Base-by-base conservation (phyloP, 495 filamentous ascomycete species). In the Diplogelasinospora grovesii region DNA sequence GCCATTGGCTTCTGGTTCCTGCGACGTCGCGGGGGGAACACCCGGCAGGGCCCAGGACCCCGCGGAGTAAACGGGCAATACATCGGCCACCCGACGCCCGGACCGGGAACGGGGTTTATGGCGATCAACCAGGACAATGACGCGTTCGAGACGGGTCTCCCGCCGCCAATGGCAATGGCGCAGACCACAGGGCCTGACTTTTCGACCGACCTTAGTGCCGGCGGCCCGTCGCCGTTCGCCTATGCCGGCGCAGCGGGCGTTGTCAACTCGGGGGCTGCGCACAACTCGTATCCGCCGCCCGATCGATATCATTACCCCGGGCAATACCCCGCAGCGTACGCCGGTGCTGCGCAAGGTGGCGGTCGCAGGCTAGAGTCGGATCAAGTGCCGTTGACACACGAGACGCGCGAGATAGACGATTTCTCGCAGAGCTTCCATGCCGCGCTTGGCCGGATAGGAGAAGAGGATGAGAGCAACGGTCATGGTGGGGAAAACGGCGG, bases 391-490 rank as follows among this genome's bases (percentile, higher is more conserved):
- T 41, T 64, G 28, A 62, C 61, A 13, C 46, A 60, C 9, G 65
- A 63, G 44, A 62, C 61, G 14, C 46, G 61, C 9, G 65, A 63
- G 44, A 57, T 65, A 31, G 64, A 68, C 28, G 64, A 66, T 24
- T 71, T 68, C 43, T 60, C 59, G 31, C 58, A 56, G 13, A 58
- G 64, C 23, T 69, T 59, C 18, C 26, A 52, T 23, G 39, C 55
- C 18, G 57, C 60, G 22, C 57, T 59, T 22, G 63, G 54, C 0
- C 52, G 59, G 18, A 70, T 70, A 16, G 65, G 63, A 20, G 62
- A 66, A 40, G 61, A 63, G 45, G 56, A 62, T n/a, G 35, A 52
- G 25, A 25, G 48, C 15, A 28, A 44, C 15, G 10, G 31, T 2
- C 20, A 33, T 20, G 33, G 35, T n/a, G 22, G 45, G 3, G 30